phyloP scores from a whole-genome alignment of 2,329 filamentous ascomycete genomes.

The Verticillium klebahnii region DNA sequence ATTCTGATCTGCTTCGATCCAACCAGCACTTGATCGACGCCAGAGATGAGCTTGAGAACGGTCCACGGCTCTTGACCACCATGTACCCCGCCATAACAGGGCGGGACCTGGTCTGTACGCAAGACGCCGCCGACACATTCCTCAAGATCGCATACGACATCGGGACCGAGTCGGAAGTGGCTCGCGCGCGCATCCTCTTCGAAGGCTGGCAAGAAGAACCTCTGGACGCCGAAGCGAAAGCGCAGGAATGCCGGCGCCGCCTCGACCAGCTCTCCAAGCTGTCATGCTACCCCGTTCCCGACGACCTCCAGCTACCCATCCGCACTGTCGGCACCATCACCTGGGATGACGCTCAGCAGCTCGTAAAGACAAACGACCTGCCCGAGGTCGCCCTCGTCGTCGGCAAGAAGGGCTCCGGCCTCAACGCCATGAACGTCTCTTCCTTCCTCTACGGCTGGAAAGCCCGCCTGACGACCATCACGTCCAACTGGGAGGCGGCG shows the following conservation, averaged over 20 bases:
- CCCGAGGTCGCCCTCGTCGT: slow-evolving; percentile 29
- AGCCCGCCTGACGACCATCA: slow-evolving; percentile 26
- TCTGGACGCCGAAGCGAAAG: slow-evolving; percentile 6
- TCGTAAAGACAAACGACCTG: slow-evolving; percentile 22
- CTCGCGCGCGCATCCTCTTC: slow-evolving; percentile 27
- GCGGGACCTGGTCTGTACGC: slow-evolving; percentile 30
- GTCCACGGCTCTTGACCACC: slow-evolving; percentile 11
- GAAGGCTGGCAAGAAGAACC: slow-evolving; percentile 6
- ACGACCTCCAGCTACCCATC: slow-evolving; percentile 28
- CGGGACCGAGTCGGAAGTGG: slow-evolving; percentile 30
- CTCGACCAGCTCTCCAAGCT: slow-evolving; percentile 25
- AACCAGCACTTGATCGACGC: slow-evolving; percentile 29
- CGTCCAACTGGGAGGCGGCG: slow-evolving; percentile 33
- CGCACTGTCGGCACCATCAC: slow-evolving; percentile 18
- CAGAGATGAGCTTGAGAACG: slow-evolving; percentile 19
- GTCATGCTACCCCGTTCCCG: slow-evolving; percentile 25
- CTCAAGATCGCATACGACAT: slow-evolving; percentile 28
- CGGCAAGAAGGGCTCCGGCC: slow-evolving; percentile 19
- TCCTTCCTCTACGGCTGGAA: slow-evolving; percentile 36
- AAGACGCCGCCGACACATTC: slow-evolving; percentile 32
- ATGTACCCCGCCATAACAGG: slow-evolving; percentile 29
- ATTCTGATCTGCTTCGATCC: slow-evolving; percentile 19
- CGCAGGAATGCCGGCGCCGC: neutral
- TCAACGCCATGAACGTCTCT: slow-evolving; percentile 31
- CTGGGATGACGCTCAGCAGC: slow-evolving; percentile 19